phyloP scores from a whole-genome alignment of 352 stramenopile genomes.

The Phytophthora macrochlamydospora region DNA sequence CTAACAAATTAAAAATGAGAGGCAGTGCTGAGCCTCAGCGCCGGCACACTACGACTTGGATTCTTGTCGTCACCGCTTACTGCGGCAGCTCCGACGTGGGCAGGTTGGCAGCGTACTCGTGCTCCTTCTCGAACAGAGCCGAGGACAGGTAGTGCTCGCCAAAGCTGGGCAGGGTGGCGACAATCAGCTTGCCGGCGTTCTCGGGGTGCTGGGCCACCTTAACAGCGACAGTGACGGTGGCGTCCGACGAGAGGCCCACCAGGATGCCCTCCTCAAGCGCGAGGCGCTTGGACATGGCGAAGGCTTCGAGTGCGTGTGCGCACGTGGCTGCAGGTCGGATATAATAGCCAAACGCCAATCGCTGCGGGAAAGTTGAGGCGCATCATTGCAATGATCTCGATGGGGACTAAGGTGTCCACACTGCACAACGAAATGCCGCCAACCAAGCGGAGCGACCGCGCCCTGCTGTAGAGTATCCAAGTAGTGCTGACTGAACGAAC shows the following conservation, averaged over 20 bases:
- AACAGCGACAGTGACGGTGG: constrained; percentile 84
- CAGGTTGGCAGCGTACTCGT: constrained; percentile 71
- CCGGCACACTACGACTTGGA: constrained; percentile 5
- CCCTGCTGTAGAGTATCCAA: no score
- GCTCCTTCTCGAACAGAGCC: constrained; percentile 79
- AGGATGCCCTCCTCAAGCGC: constrained; percentile 87
- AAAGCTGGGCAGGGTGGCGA: constrained; percentile 91
- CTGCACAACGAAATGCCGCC: no score
- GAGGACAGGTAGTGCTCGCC: constrained; percentile 89
- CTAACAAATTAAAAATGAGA: neutral
- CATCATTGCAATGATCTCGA: neutral
- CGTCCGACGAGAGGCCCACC: constrained; percentile 86
- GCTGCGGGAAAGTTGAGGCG: neutral
- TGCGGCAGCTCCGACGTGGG: constrained; percentile 51
- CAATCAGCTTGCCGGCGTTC: constrained; percentile 88
- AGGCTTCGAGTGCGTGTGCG: constrained; percentile 76
- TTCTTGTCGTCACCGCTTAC: constrained; percentile 17
- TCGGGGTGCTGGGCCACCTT: constrained; percentile 82
- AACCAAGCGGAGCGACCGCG: no score
- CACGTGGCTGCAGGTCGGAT: no score
- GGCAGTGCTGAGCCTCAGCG: neutral
- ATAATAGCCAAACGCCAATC: neutral
- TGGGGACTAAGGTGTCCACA: no score
- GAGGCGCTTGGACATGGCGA: constrained; percentile 87
- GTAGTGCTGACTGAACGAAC: no score